These are phyloP conservation scores for Ziziphus jujuba DNA, from an alignment of 306 rosid species.

Conservation along the genomic window DNA sequence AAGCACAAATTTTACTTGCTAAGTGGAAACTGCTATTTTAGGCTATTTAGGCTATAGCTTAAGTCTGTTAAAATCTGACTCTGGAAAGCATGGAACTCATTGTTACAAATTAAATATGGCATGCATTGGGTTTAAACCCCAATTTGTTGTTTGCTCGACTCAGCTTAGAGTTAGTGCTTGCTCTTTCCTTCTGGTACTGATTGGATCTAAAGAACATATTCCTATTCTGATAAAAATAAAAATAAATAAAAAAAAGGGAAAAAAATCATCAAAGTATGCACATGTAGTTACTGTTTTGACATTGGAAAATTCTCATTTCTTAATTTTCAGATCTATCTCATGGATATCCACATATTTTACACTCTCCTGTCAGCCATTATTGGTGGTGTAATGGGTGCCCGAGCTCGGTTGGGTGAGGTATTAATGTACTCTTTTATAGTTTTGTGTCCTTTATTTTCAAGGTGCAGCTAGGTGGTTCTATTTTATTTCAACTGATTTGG, in stretches of 20 bases:
- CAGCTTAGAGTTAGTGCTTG: neutral
- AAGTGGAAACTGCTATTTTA: conserved; percentile 6
- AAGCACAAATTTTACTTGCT: conserved; percentile 5
- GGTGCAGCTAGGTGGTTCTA: neutral
- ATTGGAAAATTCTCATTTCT: conserved; percentile 23
- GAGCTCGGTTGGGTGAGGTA: conserved; percentile 98
- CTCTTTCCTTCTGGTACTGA: conserved; percentile 6
- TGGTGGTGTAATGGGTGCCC: conserved; percentile 96
- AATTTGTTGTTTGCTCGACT: neutral
- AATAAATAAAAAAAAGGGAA: too few species aligned
- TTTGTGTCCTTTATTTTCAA: neutral
- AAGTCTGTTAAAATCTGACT: conserved; percentile 2
- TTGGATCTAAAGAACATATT: conserved; percentile 1
- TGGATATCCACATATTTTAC: conserved; percentile 96
- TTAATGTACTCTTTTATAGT: conserved; percentile 5
- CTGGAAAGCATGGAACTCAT: conserved; percentile 7
- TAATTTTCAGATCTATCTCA: conserved; percentile 77
- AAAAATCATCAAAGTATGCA: neutral
- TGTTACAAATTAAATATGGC: neutral
- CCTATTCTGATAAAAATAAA: neutral
- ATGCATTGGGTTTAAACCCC: neutral
- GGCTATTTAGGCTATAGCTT: neutral
- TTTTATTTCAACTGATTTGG: neutral
- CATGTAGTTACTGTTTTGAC: neutral
- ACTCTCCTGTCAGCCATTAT: conserved; percentile 84